Conservation (phyloP, 495 filamentous ascomycete genomes). For the Coniosporium apollinis region DNA sequence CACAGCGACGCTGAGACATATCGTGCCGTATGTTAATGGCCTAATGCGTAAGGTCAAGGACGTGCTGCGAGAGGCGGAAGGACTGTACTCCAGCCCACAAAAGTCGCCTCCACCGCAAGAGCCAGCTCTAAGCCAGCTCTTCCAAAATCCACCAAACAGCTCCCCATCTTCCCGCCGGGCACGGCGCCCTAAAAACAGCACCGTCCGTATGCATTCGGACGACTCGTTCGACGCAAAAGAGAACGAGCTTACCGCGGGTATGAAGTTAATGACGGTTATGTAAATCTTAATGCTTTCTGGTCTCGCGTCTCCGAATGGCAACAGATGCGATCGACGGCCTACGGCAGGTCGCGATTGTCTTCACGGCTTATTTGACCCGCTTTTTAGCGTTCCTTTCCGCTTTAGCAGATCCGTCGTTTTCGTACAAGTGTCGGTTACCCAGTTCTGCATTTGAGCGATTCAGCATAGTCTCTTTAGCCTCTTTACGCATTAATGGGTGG, state of each 20-base stretch:
- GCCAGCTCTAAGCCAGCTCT: constrained; percentile 34
- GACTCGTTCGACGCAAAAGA: constrained; percentile 34
- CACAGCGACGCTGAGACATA: constrained; percentile 69
- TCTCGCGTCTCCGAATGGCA: neutral
- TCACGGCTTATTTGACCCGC: neutral
- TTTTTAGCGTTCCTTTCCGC: neutral
- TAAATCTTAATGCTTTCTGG: constrained; percentile 17
- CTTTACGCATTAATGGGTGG: too few species aligned
- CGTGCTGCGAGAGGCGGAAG: constrained; percentile 33
- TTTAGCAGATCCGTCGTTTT: neutral
- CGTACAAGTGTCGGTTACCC: neutral
- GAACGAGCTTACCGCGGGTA: constrained; percentile 34
- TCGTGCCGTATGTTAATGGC: constrained; percentile 68
- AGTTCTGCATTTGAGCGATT: neutral
- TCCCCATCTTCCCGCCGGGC: constrained; percentile 27
- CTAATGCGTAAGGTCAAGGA: constrained; percentile 71
- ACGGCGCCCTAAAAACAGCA: constrained; percentile 34
- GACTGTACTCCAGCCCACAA: constrained; percentile 34
- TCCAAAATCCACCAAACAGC: constrained; percentile 34
- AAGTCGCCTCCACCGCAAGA: constrained; percentile 23
- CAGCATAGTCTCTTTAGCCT: too few species aligned
- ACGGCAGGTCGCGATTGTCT: neutral
- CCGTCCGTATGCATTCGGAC: constrained; percentile 26
- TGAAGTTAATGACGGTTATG: constrained; percentile 55
- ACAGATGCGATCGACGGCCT: neutral